Evolutionary conservation across 169 alveolate species (phyloP), one percentile per base, ranked within the genome.

Genomic region (Cryptosporidium andersoni): DNA sequence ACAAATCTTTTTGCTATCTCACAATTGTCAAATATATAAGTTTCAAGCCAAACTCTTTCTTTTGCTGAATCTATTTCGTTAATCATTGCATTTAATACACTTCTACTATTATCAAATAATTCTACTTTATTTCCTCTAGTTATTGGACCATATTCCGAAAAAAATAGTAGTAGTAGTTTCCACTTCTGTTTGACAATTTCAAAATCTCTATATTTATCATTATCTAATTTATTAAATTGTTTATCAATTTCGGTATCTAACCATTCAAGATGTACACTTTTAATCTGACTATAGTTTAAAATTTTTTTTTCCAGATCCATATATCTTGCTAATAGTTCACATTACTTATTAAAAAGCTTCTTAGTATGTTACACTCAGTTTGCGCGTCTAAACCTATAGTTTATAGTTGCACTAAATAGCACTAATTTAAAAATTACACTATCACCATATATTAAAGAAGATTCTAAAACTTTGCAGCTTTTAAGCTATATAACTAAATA

Each of bases 21-120:
- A 1, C 95, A 92, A 51, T 92, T 94, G 66, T 93, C 96, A 80
- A 93, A 91, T n/a, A 92, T 93, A 85, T 93, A 93, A n/a, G 92
- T 88, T 68, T 93, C 96, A 81, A 93, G 64, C 94, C 94, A 91
- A 2, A 93, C 92, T 16, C 93, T 82, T 51, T 91, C 80, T 81
- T 89, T 91, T 36, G 95, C 92, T 37, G 56, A 65, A 39, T 93
- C 90, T n/a, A 89, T 82, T 6, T 68, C 45, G 43, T 52, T 64
- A 51, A 43, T 80, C 89, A 68, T 89, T 9, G 48, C 68, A 64
- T 51, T 62, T 63, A 9, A 88, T 67, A 58, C 16, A 51, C 47
- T 52, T 12, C 82, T 65, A 34, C 88, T 68, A 42, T 81, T 89
- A 40, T 81, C 85, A 58, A 74, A 89, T 39, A 89, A 64, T 81